Evolutionary conservation across 768 basidiomycete genomes (phyloP), one percentile per base, ranked within the genome.

Genomic region (Serendipita sp.): DNA sequence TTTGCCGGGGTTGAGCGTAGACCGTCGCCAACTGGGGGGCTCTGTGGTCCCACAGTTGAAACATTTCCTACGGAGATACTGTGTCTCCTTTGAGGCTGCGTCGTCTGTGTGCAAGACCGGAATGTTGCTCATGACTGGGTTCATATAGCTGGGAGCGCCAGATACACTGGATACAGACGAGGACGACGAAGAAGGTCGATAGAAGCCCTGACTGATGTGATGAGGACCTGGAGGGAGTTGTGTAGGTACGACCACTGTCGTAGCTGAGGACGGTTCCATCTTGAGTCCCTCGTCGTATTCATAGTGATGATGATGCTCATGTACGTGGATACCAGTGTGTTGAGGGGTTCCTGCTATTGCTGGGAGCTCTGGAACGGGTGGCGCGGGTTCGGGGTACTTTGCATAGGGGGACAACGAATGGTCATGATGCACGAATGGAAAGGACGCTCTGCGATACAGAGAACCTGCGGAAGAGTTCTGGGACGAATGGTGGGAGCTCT

Each of bases 41-140:
- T 92, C 90, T 1, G 90, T 92, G 18, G 90, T 90, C 72, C 90
- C 89, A 76, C 90, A 92, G 75, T 92, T 92, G 79, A 86, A 89
- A 76, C 90, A 92, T 7, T 89, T 80, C 45, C 90, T 80, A 28
- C 90, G 87, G 65, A 92, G 85, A 72, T 89, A 91, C 75, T 92
- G 90, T 0, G 90, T 92, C 73, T 92, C 90, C 74, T 92, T 92
- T 47, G 85, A 86, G 1, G 89, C 87, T 13, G 90, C 90, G 71
- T 92, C 90, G 75, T 92, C 90, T 0, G 90, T 92, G 76, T 92
- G 88, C 73, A 89, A 89, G 4, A 92, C 86, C 64, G 83, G 83
- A 41, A 89, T 78, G 11, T 81, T 82, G 4, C 74, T 67, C 70
- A 48, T 79, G 75, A 10, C 46, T 7, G 63, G 65, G 37, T 28